Percentiles rank a stretch among this genome's conserved stretches.
Evolutionary conservation across 129 eudicot species (phyloP).

Genomic region (Logfia minima): DNA sequence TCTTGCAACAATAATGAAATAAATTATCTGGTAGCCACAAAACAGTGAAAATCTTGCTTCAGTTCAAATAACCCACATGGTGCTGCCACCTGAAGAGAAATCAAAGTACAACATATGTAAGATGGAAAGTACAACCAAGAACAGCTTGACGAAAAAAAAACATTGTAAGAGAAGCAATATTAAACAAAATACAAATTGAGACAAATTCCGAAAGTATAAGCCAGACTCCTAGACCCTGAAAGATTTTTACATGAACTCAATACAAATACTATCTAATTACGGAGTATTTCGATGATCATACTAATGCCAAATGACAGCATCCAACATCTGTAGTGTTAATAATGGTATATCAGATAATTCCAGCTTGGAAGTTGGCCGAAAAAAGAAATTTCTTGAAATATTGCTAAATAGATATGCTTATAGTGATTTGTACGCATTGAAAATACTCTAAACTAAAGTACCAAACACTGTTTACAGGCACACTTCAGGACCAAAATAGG

Average conservation of each 20-base stretch:
- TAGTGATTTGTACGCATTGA: not conserved
- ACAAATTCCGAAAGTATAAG: not conserved
- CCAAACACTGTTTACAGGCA: too few relatives aligned
- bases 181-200: not conserved
- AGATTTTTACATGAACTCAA: not conserved
- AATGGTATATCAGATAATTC: not conserved
- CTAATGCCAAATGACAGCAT: not conserved
- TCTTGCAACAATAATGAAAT: conserved; percentile 28
- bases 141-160: not conserved
- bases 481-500: too few relatives aligned
- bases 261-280: not conserved
- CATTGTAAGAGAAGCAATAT: not conserved
- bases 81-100: conserved; percentile 46
- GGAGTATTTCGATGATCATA: not conserved
- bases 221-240: not conserved
- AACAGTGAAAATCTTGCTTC: conserved; percentile 21
- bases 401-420: not conserved
- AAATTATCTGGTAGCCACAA: conserved; percentile 13
- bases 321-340: too few relatives aligned
- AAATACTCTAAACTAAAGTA: not conserved
- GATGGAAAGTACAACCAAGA: not conserved
- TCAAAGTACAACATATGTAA: conserved; percentile 20
- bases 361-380: not conserved
- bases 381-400: not conserved
- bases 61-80: conserved; percentile 48